Evolutionary conservation across 164 flowering plant species (phyloP).

Genomic region (Chimonanthus salicifolius): DNA sequence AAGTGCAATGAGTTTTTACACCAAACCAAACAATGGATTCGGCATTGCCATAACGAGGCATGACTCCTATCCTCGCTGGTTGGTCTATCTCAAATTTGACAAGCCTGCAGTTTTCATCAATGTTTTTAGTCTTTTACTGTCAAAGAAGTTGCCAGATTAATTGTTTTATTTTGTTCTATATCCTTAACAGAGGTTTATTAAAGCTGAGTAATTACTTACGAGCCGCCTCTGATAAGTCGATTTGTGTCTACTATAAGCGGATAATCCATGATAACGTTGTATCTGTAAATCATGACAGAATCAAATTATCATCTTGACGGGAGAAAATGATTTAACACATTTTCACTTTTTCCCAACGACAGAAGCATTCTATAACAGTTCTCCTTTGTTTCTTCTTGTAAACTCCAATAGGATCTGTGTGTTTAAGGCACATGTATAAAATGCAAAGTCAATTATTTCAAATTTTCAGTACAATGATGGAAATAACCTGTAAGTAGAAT

Average conservation of each 20-base stretch:
- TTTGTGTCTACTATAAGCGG: conserved; percentile 3
- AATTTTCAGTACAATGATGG: background rate
- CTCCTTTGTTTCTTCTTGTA: background rate
- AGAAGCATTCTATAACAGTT: background rate
- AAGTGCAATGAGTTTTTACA: conserved; percentile 10
- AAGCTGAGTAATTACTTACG: conserved; percentile 4
- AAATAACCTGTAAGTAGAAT: background rate
- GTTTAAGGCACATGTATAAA: too few species aligned
- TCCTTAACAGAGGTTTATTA: background rate
- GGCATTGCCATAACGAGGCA: conserved; percentile 13
- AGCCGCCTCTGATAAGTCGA: background rate
- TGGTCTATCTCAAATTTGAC: conserved; percentile 9
- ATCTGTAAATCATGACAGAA: conserved; percentile 7
- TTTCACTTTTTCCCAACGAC: background rate
- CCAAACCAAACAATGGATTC: conserved; percentile 13
- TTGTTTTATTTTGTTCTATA: background rate
- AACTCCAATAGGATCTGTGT: background rate
- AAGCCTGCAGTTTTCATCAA: conserved; percentile 7
- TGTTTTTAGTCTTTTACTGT: background rate
- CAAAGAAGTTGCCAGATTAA: background rate
- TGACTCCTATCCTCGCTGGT: conserved; percentile 12
- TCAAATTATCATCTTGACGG: background rate
- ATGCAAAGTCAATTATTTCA: background rate
- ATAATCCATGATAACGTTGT: conserved; percentile 16
- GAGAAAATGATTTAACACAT: background rate